Percentiles rank a stretch among this genome's conserved stretches.
Conservation (phyloP, 148 eudicot genomes). For the Cornus controversa region DNA sequence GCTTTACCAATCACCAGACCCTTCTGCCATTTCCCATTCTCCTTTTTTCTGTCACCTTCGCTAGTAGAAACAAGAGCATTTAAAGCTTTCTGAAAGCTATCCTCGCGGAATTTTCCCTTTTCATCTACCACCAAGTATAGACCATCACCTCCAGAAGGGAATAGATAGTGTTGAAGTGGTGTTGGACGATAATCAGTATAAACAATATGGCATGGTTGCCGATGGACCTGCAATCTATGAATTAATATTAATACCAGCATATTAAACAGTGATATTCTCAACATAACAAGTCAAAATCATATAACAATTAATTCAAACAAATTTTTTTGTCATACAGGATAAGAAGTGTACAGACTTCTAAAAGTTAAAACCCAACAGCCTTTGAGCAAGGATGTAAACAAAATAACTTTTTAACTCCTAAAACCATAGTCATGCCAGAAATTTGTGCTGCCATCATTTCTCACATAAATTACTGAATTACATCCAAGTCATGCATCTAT, state of each 20-base stretch:
- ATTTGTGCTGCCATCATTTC: too few species aligned
- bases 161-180: conserved; percentile 96
- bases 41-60: conserved; percentile 67
- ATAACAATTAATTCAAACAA: not conserved
- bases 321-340: not conserved
- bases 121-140: conserved; percentile 96
- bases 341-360: not conserved
- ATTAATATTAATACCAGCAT: conserved; percentile 15
- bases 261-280: conserved; percentile 12
- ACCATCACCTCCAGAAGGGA: conserved; percentile 93
- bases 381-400: not conserved
- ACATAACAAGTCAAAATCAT: not conserved
- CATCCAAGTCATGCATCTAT: not conserved
- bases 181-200: conserved; percentile 97
- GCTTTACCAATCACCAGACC: conserved; percentile 66
- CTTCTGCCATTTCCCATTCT: conserved; percentile 80
- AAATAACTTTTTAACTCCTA: not conserved
- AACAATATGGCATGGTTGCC: conserved; percentile 98
- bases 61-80: conserved; percentile 83
- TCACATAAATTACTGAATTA: not conserved
- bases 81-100: conserved; percentile 94
- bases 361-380: not conserved
- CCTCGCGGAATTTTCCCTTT: conserved; percentile 94
- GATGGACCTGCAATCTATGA: conserved; percentile 77
- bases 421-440: not conserved